Evolutionary conservation across 768 basidiomycete genomes (phyloP).

Genomic region (Pholiota molesta): DNA sequence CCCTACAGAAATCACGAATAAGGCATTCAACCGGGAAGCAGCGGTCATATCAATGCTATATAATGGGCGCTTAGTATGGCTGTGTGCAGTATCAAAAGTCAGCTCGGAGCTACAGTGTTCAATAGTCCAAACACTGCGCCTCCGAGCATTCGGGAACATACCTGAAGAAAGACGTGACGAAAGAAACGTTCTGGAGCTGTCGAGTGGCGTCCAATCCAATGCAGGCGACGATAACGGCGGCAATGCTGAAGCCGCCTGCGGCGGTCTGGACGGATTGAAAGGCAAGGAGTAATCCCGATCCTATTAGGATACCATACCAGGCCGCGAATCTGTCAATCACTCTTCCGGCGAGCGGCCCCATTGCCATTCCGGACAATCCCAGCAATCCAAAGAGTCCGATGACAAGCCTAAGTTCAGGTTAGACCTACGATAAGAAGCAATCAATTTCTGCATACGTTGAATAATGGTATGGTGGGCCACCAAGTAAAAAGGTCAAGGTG

Average conservation of each 20-base stretch:
- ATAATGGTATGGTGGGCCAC: constrained; percentile 73
- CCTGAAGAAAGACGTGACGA: constrained; percentile 56
- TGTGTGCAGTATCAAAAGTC: background rate
- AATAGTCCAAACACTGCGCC: too few species aligned
- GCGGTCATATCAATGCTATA: constrained; percentile 34
- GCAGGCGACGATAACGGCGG: constrained; percentile 60
- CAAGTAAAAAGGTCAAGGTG: constrained; percentile 79
- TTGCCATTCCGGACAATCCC: constrained; percentile 58
- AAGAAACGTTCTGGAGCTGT: constrained; percentile 63
- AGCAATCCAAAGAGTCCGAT: constrained; percentile 69
- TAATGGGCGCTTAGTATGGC: background rate
- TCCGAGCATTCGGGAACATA: constrained; percentile 15
- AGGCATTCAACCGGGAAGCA: constrained; percentile 65
- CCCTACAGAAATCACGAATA: constrained; percentile 61
- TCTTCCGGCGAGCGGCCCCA: constrained; percentile 62
- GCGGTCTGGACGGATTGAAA: constrained; percentile 60
- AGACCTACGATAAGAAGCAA: background rate
- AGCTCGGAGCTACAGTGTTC: too few species aligned
- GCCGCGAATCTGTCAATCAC: constrained; percentile 62
- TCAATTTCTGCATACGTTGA: constrained; percentile 54
- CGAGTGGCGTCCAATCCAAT: constrained; percentile 63
- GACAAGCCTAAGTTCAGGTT: constrained; percentile 23
- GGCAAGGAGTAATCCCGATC: constrained; percentile 41
- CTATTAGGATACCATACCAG: constrained; percentile 67
- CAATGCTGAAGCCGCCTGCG: constrained; percentile 60